Conservation (phyloP, 768 basidiomycete species). For the Pleurotus giganteus region DNA sequence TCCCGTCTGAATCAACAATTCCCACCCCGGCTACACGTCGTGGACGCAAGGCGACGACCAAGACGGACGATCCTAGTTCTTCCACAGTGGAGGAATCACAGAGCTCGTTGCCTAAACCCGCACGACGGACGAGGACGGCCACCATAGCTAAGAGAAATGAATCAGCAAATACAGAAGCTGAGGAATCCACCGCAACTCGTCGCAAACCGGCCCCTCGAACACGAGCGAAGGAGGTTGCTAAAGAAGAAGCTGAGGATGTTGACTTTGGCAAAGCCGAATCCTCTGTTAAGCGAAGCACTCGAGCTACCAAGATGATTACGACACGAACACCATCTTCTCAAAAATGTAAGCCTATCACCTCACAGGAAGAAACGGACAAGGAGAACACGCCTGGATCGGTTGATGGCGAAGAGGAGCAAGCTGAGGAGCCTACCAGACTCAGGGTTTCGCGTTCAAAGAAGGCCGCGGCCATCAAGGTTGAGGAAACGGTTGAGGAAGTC, state of each 20-base stretch:
- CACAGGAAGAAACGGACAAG: slow-evolving; percentile 30
- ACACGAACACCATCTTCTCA: slow-evolving; percentile 31
- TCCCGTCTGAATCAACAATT: background rate
- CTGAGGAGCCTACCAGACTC: slow-evolving; percentile 26
- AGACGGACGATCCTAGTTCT: background rate
- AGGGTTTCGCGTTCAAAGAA: slow-evolving; percentile 33
- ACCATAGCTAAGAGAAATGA: background rate
- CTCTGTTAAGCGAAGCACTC: slow-evolving; percentile 9
- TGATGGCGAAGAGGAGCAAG: slow-evolving; percentile 25
- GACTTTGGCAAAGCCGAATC: background rate
- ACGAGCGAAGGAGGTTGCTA: slow-evolving; percentile 13
- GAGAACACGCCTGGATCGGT: slow-evolving; percentile 34
- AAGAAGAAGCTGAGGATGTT: slow-evolving; percentile 2
- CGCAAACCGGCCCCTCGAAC: slow-evolving; percentile 11
- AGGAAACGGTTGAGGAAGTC: slow-evolving; percentile 21
- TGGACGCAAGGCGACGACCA: background rate
- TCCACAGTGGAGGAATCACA: background rate
- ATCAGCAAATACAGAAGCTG: background rate
- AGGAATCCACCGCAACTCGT: background rate
- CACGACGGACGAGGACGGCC: background rate
- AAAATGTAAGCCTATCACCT: slow-evolving; percentile 7
- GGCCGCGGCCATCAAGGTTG: slow-evolving; percentile 16
- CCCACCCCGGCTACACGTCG: background rate
- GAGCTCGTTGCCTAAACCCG: slow-evolving; percentile 3
- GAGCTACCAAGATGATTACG: slow-evolving; percentile 30